Percentiles rank a stretch among this genome's conserved stretches.
phyloP scores from a whole-genome alignment of 106 monocot species.

The Apostasia shenzhenica region DNA sequence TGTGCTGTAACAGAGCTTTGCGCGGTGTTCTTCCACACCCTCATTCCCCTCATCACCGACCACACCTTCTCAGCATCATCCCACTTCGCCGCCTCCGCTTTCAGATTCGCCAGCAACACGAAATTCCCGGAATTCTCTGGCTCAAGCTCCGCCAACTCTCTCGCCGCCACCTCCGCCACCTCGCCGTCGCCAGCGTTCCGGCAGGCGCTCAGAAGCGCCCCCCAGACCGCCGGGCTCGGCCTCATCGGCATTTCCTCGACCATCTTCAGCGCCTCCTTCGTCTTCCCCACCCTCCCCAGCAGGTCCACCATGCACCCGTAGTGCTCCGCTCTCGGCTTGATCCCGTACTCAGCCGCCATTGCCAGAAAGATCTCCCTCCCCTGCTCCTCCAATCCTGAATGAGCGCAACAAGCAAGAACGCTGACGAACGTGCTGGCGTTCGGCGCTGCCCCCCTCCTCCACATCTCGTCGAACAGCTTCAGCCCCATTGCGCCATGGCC shows the following conservation, averaged over 20 bases:
- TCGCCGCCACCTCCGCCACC: background rate
- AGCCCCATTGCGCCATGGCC: slow-evolving; percentile 26
- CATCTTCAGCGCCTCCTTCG: slow-evolving; percentile 56
- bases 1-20: background rate
- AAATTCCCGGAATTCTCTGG: slow-evolving; percentile 9
- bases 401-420: slow-evolving; percentile 48
- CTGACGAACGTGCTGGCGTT: slow-evolving; percentile 61
- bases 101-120: slow-evolving; percentile 2
- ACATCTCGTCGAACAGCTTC: slow-evolving; percentile 51
- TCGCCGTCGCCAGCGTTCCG: slow-evolving; percentile 9
- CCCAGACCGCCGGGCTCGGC: slow-evolving; percentile 45
- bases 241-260: slow-evolving; percentile 41
- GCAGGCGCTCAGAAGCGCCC: slow-evolving; percentile 41
- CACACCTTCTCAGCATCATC: slow-evolving; percentile 7
- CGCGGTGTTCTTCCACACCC: slow-evolving; percentile 7
- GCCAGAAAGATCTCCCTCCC: slow-evolving; percentile 48
- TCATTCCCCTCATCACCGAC: slow-evolving; percentile 3
- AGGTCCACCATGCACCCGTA: slow-evolving; percentile 66
- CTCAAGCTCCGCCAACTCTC: background rate
- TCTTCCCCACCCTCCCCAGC: slow-evolving; percentile 43
- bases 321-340: slow-evolving; percentile 47
- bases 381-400: slow-evolving; percentile 35
- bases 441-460: slow-evolving; percentile 23
- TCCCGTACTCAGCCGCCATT: slow-evolving; percentile 25
- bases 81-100: slow-evolving; percentile 4